Evolutionary conservation across 2,329 filamentous ascomycete genomes (phyloP), one percentile per base, ranked within the genome.

Genomic region (Akanthomyces muscarius): DNA sequence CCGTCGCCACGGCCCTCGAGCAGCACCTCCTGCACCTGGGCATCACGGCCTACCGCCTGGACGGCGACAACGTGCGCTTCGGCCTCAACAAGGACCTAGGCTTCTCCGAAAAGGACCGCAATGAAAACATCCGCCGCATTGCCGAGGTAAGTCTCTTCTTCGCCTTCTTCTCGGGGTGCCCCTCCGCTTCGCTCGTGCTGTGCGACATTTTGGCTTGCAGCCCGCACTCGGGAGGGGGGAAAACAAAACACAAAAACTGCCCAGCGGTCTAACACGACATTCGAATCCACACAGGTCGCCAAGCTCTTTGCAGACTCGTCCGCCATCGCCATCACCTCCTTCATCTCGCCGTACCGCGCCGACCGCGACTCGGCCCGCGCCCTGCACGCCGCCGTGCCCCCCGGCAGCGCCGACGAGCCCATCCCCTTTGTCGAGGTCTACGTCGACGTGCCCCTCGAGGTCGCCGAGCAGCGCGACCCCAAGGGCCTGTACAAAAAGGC

Each of bases 401-500:
- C 33, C 28, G 69, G 65, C 59, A 77, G 78, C 63, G 79, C 80
- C 64, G 88, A 89, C 69, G 89, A 89, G 68, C 75, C 90, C 0
- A 84, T 98, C 63, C 89, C 90, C 11, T 99, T 99, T 74, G 84
- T 99, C 68, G 95, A 99, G 80, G 92, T 98, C 64, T 96, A 87
- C 73, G 89, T 99, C 66, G 92, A 99, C 76, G 87, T 98, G 14
- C 90, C 92, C 16, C 84, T 98, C 68, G 91, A 92, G 77, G 91
- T 95, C 51, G 94, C 95, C 44, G 94, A 98, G 85, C 83, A 94
- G 84, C 87, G 95, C 66, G 95, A 99, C 74, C 95, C 95, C 55
- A 99, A 99, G 86, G 95, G 94, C 5, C 80, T 98, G 65, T 99
- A 99, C 81, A 97, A 97, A 84, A 97, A 97, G 86, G 95, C 95